Percentiles rank a stretch among this genome's conserved stretches.
Evolutionary conservation across 2,329 filamentous ascomycete genomes (phyloP).

Genomic region (Arachnopeziza araneosa): DNA sequence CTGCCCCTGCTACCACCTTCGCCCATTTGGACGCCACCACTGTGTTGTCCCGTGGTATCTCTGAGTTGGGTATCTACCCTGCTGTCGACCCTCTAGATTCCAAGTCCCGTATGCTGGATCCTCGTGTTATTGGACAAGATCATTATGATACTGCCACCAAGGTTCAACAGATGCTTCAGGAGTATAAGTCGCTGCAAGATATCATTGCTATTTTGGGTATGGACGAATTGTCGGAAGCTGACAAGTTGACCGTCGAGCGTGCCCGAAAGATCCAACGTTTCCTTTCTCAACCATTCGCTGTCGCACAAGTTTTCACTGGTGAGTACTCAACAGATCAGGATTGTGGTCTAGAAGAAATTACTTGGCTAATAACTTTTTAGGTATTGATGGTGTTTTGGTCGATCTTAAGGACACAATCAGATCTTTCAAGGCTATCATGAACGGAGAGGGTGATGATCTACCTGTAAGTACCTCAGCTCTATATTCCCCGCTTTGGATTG

Average conservation of each 20-base stretch:
- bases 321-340: background rate
- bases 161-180: constrained; percentile 99
- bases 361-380: constrained; percentile 12
- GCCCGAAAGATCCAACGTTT: constrained; percentile 99
- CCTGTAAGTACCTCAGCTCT: constrained; percentile 71
- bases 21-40: constrained; percentile 99
- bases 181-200: constrained; percentile 99
- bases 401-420: constrained; percentile 97
- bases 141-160: constrained; percentile 93
- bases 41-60: constrained; percentile 99
- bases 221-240: constrained; percentile 98
- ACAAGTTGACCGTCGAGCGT: constrained; percentile 99
- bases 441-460: constrained; percentile 90
- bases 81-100: constrained; percentile 99
- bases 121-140: constrained; percentile 95
- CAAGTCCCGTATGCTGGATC: constrained; percentile 98
- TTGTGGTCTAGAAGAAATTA: too few relatives aligned
- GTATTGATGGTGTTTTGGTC: constrained; percentile 82
- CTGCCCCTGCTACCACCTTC: constrained; percentile 98
- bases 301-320: constrained; percentile 74
- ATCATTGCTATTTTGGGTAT: constrained; percentile 99
- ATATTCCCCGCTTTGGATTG: too few relatives aligned
- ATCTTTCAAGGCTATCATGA: constrained; percentile 84
- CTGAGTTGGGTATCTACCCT: constrained; percentile 99
- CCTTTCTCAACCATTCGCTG: constrained; percentile 98